phyloP scores from a whole-genome alignment of 208 protist species.

The Novymonas esmeraldas region DNA sequence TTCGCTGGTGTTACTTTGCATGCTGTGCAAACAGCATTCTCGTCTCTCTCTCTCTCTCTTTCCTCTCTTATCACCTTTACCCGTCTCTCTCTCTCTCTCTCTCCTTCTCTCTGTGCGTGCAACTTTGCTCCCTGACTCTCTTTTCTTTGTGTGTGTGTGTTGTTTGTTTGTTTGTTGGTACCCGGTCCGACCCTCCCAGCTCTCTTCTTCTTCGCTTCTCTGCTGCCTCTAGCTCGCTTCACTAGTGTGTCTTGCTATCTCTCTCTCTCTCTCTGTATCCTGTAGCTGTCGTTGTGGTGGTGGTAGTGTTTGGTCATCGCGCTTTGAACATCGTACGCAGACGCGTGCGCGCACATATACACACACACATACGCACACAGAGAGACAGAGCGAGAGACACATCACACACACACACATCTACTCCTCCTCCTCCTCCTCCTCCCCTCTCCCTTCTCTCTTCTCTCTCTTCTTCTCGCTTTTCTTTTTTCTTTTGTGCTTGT shows the following conservation, averaged over 20 bases:
- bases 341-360: no score
- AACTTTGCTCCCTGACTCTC: background rate
- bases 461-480: no score
- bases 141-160: slow-evolving; percentile 2
- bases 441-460: background rate
- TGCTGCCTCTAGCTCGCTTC: slow-evolving; percentile 8
- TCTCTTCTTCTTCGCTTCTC: slow-evolving; percentile 7
- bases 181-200: background rate
- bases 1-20: no score
- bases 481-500: no score
- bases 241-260: background rate
- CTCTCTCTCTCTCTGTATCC: slow-evolving; percentile 9
- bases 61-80: no score
- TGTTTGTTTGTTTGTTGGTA: no score
- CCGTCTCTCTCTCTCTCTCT: background rate
- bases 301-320: no score
- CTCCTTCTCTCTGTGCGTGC: slow-evolving; percentile 7
- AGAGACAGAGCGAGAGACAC: no score
- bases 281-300: no score
- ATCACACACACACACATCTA: background rate
- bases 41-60: no score
- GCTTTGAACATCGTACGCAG: no score
- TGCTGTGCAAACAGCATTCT: no score
- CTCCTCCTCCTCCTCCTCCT: background rate
- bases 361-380: background rate